These are phyloP conservation scores for Trichosporon coremiiforme DNA, from an alignment of 1,284 basidiomycete genomes.

Conservation along the genomic window DNA sequence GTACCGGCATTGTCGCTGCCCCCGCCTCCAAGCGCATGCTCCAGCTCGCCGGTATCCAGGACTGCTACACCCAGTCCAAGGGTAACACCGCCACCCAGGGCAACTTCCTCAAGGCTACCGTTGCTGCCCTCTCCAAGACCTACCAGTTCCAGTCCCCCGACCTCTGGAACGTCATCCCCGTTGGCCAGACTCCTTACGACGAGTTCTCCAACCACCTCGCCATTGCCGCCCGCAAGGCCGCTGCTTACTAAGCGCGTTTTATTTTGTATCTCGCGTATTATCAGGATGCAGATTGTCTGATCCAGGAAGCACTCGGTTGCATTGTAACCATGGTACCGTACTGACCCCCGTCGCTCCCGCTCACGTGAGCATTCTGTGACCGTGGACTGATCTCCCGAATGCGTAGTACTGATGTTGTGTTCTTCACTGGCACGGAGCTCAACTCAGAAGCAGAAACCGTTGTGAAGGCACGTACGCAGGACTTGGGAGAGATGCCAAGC, in stretches of 20 bases:
- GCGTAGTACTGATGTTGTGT: not conserved
- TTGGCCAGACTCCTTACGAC: constrained; percentile 79
- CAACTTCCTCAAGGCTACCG: constrained; percentile 99
- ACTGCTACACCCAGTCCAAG: constrained; percentile 80
- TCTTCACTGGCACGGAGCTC: not conserved
- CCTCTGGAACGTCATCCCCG: constrained; percentile 92
- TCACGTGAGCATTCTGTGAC: constrained; percentile 7
- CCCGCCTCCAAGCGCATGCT: constrained; percentile 96
- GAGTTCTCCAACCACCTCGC: constrained; percentile 90
- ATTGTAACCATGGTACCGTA: not conserved
- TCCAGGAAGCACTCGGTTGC: not conserved
- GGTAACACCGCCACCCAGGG: constrained; percentile 99
- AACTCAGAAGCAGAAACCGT: not conserved
- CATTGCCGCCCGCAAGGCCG: constrained; percentile 76
- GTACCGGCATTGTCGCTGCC: constrained; percentile 99
- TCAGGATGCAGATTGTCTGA: constrained; percentile 25
- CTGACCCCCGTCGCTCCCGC: not conserved
- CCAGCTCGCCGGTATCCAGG: constrained; percentile 96
- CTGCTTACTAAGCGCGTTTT: constrained; percentile 63
- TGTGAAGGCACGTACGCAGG: not conserved
- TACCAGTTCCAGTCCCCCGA: constrained; percentile 96
- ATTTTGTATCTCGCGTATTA: constrained; percentile 26
- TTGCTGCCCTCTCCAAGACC: constrained; percentile 95
- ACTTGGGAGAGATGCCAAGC: not conserved
- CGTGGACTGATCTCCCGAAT: not conserved